A percentile compares a stretch with the other conserved stretches of the same genome.
These are phyloP conservation scores for Rhizopus delemar DNA, from an alignment of 371 early-diverging fungal species.

Conservation along the genomic window DNA sequence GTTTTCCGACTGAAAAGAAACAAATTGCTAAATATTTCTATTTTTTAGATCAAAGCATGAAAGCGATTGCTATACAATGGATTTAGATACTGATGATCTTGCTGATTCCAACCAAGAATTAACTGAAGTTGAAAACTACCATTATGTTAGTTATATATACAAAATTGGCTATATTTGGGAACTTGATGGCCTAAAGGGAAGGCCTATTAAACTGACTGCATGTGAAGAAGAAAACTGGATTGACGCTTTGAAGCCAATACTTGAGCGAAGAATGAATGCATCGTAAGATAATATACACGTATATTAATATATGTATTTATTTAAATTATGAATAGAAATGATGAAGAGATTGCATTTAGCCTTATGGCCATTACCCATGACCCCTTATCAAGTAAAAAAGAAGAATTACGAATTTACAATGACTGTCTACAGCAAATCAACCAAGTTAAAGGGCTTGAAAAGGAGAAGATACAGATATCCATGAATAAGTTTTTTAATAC, in stretches of 20 bases:
- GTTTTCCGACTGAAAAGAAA: neutral
- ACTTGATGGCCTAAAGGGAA: conserved; percentile 18
- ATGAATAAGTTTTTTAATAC: neutral
- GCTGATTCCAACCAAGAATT: neutral
- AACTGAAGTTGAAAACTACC: conserved; percentile 11
- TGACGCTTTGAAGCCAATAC: conserved; percentile 1
- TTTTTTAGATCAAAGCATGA: neutral
- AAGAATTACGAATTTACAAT: neutral
- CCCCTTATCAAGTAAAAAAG: neutral
- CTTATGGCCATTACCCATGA: conserved; percentile 15
- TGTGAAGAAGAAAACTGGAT: conserved; percentile 12
- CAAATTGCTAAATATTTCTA: neutral
- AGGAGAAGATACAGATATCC: neutral
- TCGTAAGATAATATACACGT: conserved; percentile 8
- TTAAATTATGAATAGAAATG: neutral
- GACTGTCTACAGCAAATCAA: neutral
- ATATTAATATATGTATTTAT: neutral
- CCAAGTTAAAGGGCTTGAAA: neutral
- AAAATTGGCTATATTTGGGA: conserved; percentile 25
- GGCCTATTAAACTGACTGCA: conserved; percentile 4
- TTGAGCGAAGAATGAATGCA: conserved; percentile 9
- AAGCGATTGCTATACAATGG: neutral
- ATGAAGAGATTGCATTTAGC: conserved; percentile 7
- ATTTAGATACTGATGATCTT: neutral
- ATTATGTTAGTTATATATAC: conserved; percentile 21